Base-by-base conservation (phyloP, 2,329 filamentous ascomycete genomes). In the Sclerotinia subarctica region DNA sequence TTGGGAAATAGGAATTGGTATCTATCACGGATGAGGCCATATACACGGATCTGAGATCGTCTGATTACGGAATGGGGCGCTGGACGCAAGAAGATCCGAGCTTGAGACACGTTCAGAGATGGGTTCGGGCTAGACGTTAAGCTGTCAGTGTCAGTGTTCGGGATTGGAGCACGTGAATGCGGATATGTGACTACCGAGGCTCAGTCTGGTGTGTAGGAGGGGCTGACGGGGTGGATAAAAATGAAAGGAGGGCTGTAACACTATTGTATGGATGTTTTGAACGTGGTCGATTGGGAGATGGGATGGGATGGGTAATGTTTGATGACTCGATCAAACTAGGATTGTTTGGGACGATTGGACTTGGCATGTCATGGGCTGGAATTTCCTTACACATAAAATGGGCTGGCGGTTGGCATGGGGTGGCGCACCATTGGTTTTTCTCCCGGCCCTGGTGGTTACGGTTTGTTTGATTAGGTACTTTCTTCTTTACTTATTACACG, bases 71-170 rank as follows among this genome's bases (percentile, higher is more conserved):
- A 67, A 82, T 85, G 78, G 85, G 85, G 74, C 85, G 86, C 78
- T 90, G 87, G 87, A 87, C 83, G 73, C 81, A 79, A 71, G 87
- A 89, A 74, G 87, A 89, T 74, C 87, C 87, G 2, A 85, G 82
- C 71, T 78, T 88, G 64, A 80, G 84, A 66, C 79, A 82, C 60
- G 83, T 89, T 68, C 82, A 85, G 75, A 82, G 85, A 77, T 89
- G 87, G 87, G 77, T 89, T 64, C 81, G 83, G 67, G 80, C 80
- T 49, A 73, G 76, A 66, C 73, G 72, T 57, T 76, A 68, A 73
- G 44, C 29, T n/a, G 29, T 51, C 29, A 35, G 32, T 38, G 32
- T n/a, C 21, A 38, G 46, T 17, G 46, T 38, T 38, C 26, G 46
- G 29, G 24, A 35, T 62, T 0, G 29, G 49, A 49, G 6, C 29